These are phyloP conservation scores for Coelastrella sp. DNA, from an alignment of 139 green algal species.

Conservation along the genomic window DNA sequence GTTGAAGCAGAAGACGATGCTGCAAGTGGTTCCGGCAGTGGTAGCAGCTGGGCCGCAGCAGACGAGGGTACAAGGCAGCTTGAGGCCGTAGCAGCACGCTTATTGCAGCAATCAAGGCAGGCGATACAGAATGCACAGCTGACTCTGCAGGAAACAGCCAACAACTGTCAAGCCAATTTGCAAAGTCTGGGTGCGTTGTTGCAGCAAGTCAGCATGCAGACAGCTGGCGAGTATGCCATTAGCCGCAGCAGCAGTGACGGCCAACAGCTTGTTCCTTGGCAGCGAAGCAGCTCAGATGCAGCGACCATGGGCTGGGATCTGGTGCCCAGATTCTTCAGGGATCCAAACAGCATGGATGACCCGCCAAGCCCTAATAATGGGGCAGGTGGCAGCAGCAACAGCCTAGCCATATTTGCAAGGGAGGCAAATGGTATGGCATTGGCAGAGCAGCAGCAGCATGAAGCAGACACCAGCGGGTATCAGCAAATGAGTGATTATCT, in stretches of 20 bases:
- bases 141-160: slow-evolving; percentile 70
- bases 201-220: slow-evolving; percentile 52
- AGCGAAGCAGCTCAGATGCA: slow-evolving; percentile 23
- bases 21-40: slow-evolving; percentile 25
- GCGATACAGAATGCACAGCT: slow-evolving; percentile 65
- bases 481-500: slow-evolving; percentile 59
- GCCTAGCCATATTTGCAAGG: neutral
- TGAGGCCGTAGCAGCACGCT: slow-evolving; percentile 56
- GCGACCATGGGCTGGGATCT: neutral
- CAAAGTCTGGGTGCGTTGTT: slow-evolving; percentile 61
- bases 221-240: slow-evolving; percentile 27
- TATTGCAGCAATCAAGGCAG: slow-evolving; percentile 49
- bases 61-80: slow-evolving; percentile 55
- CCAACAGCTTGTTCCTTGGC: slow-evolving; percentile 35
- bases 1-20: neutral
- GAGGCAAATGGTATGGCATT: slow-evolving; percentile 6
- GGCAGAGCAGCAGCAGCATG: slow-evolving; percentile 15
- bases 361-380: neutral
- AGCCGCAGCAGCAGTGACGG: slow-evolving; percentile 9
- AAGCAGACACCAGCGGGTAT: slow-evolving; percentile 23
- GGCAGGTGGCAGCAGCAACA: slow-evolving; percentile 19
- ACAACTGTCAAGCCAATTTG: slow-evolving; percentile 73
- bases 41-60: neutral
- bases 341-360: neutral
- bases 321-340: slow-evolving; percentile 27